Evolutionary conservation across 305 asterid species (phyloP).

Genomic region (Rubia peregrina): DNA sequence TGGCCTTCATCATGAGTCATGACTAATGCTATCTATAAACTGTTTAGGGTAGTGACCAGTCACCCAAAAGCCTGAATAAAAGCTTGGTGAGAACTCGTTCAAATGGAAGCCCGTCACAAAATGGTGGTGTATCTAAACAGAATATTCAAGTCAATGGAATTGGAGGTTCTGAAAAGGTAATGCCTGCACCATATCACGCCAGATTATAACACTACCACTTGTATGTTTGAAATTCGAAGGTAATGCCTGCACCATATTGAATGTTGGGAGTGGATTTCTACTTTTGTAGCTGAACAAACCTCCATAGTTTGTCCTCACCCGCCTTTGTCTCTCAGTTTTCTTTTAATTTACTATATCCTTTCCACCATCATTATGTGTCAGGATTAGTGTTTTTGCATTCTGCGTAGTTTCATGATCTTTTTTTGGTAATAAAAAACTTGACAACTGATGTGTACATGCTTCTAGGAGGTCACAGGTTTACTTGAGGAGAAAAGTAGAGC

Average conservation of each 20-base stretch:
- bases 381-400: constrained; percentile 2
- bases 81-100: constrained; percentile 39
- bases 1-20: background rate
- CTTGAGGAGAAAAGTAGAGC: constrained; percentile 61
- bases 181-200: constrained; percentile 13
- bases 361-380: background rate
- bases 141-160: constrained; percentile 62
- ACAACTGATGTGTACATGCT: constrained; percentile 41
- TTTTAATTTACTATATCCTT: background rate
- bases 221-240: background rate
- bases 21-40: constrained; percentile 27
- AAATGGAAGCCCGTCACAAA: constrained; percentile 50
- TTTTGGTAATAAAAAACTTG: constrained; percentile 27
- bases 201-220: background rate
- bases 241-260: background rate
- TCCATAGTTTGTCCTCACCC: background rate
- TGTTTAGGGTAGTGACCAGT: constrained; percentile 73
- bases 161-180: constrained; percentile 56
- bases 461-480: constrained; percentile 75
- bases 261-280: background rate
- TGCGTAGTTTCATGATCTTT: constrained; percentile 2
- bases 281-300: background rate
- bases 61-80: constrained; percentile 57
- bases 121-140: constrained; percentile 41
- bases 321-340: background rate